Percentiles rank a stretch among this genome's conserved stretches.
These are phyloP conservation scores for Fraxinus anomala DNA, from an alignment of 257 asterid species.

Conservation along the genomic window DNA sequence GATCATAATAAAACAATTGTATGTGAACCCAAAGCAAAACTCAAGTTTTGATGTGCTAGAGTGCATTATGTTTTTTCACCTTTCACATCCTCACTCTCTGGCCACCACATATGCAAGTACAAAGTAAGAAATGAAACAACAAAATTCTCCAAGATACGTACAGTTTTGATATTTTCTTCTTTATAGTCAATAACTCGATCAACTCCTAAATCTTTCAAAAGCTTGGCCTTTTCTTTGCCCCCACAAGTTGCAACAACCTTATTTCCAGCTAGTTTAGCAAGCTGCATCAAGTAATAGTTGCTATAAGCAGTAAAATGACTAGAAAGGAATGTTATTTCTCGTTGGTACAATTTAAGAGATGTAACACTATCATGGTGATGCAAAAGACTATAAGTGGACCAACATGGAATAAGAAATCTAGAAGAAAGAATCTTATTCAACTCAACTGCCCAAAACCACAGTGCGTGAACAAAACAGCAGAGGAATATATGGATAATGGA, in stretches of 20 bases:
- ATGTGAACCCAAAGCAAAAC: slow-evolving; percentile 7
- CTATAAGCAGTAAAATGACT: slow-evolving; percentile 18
- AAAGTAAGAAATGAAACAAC: neutral
- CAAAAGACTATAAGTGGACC: neutral
- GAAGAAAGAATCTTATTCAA: slow-evolving; percentile 8
- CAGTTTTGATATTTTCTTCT: slow-evolving; percentile 72
- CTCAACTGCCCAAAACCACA: slow-evolving; percentile 7
- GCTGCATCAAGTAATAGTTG: slow-evolving; percentile 49
- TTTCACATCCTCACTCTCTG: neutral
- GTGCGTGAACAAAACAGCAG: neutral
- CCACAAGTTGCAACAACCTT: slow-evolving; percentile 95
- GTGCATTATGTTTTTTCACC: neutral
- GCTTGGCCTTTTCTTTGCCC: slow-evolving; percentile 84
- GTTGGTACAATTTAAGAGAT: neutral
- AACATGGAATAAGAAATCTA: neutral
- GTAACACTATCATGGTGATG: neutral
- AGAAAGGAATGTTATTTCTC: neutral
- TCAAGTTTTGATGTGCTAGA: slow-evolving; percentile 15
- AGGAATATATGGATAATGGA: neutral
- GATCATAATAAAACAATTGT: neutral
- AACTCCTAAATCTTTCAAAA: slow-evolving; percentile 81
- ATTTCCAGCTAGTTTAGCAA: slow-evolving; percentile 93
- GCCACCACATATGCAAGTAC: neutral
- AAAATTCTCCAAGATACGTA: slow-evolving; percentile 35
- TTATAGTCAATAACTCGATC: slow-evolving; percentile 93